Conservation (phyloP, 1,284 basidiomycete species). For the Dichomitus squalens region DNA sequence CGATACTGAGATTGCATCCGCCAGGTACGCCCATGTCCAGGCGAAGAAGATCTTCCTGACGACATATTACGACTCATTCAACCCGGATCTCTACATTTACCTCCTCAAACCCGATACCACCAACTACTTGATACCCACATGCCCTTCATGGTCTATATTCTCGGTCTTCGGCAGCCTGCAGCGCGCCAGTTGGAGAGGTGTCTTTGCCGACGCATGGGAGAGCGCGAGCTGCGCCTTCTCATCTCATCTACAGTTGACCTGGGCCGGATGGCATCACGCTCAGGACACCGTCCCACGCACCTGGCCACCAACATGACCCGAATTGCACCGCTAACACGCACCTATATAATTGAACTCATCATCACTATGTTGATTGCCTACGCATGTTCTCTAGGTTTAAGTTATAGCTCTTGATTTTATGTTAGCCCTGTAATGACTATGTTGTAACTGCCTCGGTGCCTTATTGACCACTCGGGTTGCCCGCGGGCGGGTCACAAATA, state of each 20-base stretch:
- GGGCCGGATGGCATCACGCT: slow-evolving; percentile 34
- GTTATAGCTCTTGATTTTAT: slow-evolving; percentile 16
- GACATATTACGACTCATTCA: slow-evolving; percentile 74
- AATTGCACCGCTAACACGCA: neutral
- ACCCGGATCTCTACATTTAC: slow-evolving; percentile 65
- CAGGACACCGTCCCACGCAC: slow-evolving; percentile 25
- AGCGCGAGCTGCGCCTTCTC: slow-evolving; percentile 30
- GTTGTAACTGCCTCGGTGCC: slow-evolving; percentile 22
- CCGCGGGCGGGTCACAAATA: neutral
- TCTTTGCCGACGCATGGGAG: slow-evolving; percentile 33
- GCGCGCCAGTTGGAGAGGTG: slow-evolving; percentile 34
- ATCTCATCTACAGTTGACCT: slow-evolving; percentile 34
- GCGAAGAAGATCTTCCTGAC: slow-evolving; percentile 51
- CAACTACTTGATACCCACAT: slow-evolving; percentile 34
- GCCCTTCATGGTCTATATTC: slow-evolving; percentile 30
- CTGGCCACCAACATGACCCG: slow-evolving; percentile 44
- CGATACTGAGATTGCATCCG: neutral
- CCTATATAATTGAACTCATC: slow-evolving; percentile 8
- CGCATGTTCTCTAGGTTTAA: slow-evolving; percentile 1
- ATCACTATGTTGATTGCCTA: slow-evolving; percentile 13
- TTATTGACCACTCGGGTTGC: neutral
- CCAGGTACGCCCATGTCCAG: slow-evolving; percentile 40
- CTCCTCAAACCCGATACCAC: slow-evolving; percentile 47
- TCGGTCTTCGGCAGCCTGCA: slow-evolving; percentile 31
- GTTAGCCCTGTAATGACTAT: slow-evolving; percentile 3